Base-by-base conservation (phyloP, 768 basidiomycete species). In the Lactarius hengduanensis region DNA sequence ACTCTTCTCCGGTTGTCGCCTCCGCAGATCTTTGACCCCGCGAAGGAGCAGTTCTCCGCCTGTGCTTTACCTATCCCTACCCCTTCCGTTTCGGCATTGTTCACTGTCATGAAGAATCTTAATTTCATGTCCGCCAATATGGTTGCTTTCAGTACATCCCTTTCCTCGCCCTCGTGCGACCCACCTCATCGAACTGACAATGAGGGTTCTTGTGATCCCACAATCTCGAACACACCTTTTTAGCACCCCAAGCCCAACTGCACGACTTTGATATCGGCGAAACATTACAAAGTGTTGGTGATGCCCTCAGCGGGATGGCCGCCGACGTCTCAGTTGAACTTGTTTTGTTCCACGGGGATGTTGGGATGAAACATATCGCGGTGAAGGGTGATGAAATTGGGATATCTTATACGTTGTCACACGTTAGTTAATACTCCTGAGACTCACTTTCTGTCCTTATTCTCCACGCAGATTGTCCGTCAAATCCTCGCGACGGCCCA, bases 51-150 rank as follows among this genome's bases (percentile, higher is more conserved):
- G 74, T 91, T 94, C 73, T 90, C 94, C 1, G 90, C 92, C 30
- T 96, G 92, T 75, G 85, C 94, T 2, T 77, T 98, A 30, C 88
- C 92, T 43, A 85, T 97, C 54, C 96, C 95, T 11, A 91, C 91
- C 0, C 85, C 94, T 7, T 92, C 90, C 70, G 83, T 98, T 77
- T 91, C 92, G 20, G 92, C 93, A 45, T 82, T 98, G 75, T 85
- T 97, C 75, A 92, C 92, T 20, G 84, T 89, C 45, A 93, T 97
- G 92, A 94, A 94, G 78, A 91, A 90, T 70, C 84, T 98, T 70
- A 96, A 96, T 75, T 96, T 92, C 73, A 85, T 97, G 70, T 92
- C 92, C 5, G 92, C 91, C n/a, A 90, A 93, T 74, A 86, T 92
- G 85, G 73, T 81, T 6, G 76, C 83, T 13, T 81, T 88, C 72